Evolutionary conservation across 1,284 basidiomycete genomes (phyloP).

Genomic region (Bondarzewia mesenterica): DNA sequence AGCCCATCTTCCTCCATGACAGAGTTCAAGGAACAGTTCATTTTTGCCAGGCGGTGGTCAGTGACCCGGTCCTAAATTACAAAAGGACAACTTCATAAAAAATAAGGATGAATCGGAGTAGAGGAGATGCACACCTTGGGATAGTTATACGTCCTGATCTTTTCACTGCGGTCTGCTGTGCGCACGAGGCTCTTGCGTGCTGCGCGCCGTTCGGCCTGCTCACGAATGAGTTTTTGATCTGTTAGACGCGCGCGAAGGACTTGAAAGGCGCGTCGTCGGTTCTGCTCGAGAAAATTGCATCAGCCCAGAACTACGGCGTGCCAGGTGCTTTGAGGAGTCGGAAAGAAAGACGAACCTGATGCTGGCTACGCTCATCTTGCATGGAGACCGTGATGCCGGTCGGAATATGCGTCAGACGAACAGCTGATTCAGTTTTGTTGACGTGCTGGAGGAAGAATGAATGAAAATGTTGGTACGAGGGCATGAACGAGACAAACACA

Average conservation of each 20-base stretch:
- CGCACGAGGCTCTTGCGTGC: slow-evolving; percentile 68
- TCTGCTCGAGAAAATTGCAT: slow-evolving; percentile 36
- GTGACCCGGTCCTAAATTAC: slow-evolving; percentile 73
- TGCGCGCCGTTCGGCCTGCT: slow-evolving; percentile 65
- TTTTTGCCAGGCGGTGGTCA: slow-evolving; percentile 82
- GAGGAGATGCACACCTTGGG: slow-evolving; percentile 51
- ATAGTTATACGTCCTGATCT: slow-evolving; percentile 91
- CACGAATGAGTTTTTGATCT: slow-evolving; percentile 66
- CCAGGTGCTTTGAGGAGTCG: background rate
- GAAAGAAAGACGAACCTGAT: slow-evolving; percentile 51
- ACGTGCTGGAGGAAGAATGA: slow-evolving; percentile 62
- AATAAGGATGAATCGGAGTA: background rate
- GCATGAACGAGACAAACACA: slow-evolving; percentile 20
- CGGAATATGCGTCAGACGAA: slow-evolving; percentile 91
- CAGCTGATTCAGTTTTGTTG: slow-evolving; percentile 97
- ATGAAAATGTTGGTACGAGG: background rate
- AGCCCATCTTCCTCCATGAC: slow-evolving; percentile 79
- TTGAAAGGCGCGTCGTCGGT: slow-evolving; percentile 82
- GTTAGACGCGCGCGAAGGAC: slow-evolving; percentile 79
- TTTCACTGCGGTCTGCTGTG: slow-evolving; percentile 81
- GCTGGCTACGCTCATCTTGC: slow-evolving; percentile 97
- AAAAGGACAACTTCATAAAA: background rate
- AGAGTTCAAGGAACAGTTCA: slow-evolving; percentile 59
- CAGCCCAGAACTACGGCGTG: background rate
- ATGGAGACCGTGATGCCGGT: slow-evolving; percentile 95